Conservation (phyloP, 257 asterid genomes). For the Linaria vulgaris region DNA sequence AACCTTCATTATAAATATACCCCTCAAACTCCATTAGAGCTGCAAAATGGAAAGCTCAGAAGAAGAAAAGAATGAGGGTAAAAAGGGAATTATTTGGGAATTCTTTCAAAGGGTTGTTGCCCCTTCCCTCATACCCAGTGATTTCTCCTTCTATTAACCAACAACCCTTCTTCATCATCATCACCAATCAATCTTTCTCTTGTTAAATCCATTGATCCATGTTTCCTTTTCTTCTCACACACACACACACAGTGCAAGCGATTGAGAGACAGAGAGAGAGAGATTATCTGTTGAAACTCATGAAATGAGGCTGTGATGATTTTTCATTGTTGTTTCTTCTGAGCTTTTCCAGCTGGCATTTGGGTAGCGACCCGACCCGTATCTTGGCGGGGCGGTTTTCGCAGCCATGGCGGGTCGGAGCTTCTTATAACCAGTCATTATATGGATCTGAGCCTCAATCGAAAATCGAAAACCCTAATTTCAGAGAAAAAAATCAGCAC, state of each 20-base stretch:
- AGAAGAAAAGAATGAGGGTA: conserved; percentile 16
- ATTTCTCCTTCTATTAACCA: background rate
- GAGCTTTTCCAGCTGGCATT: background rate
- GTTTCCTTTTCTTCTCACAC: no score
- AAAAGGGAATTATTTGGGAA: no score
- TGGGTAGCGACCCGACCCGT: conserved; percentile 19
- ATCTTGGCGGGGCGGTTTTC: conserved; percentile 28
- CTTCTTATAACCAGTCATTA: background rate
- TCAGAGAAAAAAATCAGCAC: background rate
- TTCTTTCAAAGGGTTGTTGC: conserved; percentile 27
- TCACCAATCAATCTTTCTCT: no score
- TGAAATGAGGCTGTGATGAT: conserved; percentile 21
- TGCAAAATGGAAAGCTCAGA: no score
- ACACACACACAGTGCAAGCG: no score
- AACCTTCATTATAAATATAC: no score
- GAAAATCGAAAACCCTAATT: no score
- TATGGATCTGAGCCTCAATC: background rate
- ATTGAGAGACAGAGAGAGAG: no score
- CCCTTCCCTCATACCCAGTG: conserved; percentile 28
- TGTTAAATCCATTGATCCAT: no score
- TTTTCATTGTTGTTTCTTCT: background rate
- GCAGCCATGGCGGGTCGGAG: conserved; percentile 15
- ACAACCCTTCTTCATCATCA: conserved; percentile 26
- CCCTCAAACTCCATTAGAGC: no score
- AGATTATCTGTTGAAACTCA: no score